Evolutionary conservation across 768 basidiomycete species (phyloP).

Genomic region (Rickenella mellea): DNA sequence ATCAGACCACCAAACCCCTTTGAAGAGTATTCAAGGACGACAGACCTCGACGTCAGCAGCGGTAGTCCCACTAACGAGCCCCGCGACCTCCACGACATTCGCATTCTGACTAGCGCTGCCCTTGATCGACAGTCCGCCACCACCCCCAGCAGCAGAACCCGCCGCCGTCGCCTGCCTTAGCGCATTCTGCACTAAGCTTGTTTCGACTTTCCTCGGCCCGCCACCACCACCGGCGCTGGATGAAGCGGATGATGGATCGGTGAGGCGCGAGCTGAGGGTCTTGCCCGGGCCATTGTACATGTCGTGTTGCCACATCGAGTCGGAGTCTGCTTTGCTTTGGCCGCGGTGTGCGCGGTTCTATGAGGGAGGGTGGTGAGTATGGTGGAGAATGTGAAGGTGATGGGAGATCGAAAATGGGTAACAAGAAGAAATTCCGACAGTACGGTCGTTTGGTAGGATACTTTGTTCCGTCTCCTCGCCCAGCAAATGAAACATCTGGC

Average conservation of each 20-base stretch:
- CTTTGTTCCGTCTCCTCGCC: too few relatives aligned
- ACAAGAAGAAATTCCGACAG: too few relatives aligned
- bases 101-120: constrained; percentile 44
- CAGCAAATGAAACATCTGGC: too few relatives aligned
- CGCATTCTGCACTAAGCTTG: constrained; percentile 48
- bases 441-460: too few relatives aligned
- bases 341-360: constrained; percentile 33
- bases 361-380: constrained; percentile 7
- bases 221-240: not conserved
- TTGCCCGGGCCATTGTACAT: constrained; percentile 42
- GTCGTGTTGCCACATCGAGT: constrained; percentile 66
- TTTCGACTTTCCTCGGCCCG: constrained; percentile 44
- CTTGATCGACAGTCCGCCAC: constrained; percentile 48
- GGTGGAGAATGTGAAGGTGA: not conserved
- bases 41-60: constrained; percentile 65
- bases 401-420: not conserved
- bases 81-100: constrained; percentile 68
- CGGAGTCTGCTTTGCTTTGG: constrained; percentile 53
- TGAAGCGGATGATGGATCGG: constrained; percentile 22
- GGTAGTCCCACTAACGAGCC: constrained; percentile 67
- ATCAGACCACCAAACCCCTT: not conserved
- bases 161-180: constrained; percentile 46
- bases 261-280: constrained; percentile 48
- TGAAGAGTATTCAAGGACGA: not conserved
- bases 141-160: constrained; percentile 9